Evolutionary conservation across 2,329 filamentous ascomycete genomes (phyloP).

Genomic region (Trichocomaceae sp.): DNA sequence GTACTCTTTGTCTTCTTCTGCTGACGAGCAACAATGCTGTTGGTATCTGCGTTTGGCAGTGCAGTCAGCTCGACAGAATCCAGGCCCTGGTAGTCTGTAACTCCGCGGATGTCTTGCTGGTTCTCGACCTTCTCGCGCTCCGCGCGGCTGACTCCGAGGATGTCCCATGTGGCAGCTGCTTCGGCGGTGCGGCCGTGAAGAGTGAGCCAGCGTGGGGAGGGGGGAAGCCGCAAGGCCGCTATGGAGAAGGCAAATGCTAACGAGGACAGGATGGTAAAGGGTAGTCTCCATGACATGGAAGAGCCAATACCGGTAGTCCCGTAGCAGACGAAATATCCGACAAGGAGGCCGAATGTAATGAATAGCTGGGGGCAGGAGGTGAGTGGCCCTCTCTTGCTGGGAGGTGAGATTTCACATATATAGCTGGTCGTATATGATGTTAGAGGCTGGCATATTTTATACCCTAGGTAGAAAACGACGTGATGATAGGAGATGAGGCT

Average conservation of each 20-base stretch:
- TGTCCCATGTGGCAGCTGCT: slow-evolving; percentile 37
- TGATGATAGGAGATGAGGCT: background rate
- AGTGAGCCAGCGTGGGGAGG: slow-evolving; percentile 55
- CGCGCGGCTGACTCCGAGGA: slow-evolving; percentile 39
- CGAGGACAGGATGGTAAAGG: slow-evolving; percentile 46
- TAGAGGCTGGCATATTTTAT: background rate
- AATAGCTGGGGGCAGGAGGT: slow-evolving; percentile 50
- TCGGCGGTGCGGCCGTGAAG: slow-evolving; percentile 42
- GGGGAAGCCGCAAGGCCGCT: slow-evolving; percentile 38
- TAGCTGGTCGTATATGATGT: slow-evolving; percentile 21
- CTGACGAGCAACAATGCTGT: background rate
- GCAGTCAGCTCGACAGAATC: background rate
- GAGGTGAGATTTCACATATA: slow-evolving; percentile 56
- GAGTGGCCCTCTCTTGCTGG: slow-evolving; percentile 44
- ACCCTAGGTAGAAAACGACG: background rate
- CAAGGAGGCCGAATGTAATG: slow-evolving; percentile 44
- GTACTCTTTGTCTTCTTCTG: background rate
- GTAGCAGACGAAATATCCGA: slow-evolving; percentile 57
- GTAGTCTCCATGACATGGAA: slow-evolving; percentile 51
- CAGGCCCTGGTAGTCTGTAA: slow-evolving; percentile 11
- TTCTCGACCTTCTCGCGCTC: slow-evolving; percentile 47
- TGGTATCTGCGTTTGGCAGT: background rate
- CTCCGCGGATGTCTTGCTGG: slow-evolving; percentile 13
- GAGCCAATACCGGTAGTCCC: slow-evolving; percentile 44
- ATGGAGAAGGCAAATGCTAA: slow-evolving; percentile 37